A percentile compares a stretch with the other conserved stretches of the same genome.
Evolutionary conservation across 75 land plant species (phyloP).

Genomic region (Selaginella tamariscina): DNA sequence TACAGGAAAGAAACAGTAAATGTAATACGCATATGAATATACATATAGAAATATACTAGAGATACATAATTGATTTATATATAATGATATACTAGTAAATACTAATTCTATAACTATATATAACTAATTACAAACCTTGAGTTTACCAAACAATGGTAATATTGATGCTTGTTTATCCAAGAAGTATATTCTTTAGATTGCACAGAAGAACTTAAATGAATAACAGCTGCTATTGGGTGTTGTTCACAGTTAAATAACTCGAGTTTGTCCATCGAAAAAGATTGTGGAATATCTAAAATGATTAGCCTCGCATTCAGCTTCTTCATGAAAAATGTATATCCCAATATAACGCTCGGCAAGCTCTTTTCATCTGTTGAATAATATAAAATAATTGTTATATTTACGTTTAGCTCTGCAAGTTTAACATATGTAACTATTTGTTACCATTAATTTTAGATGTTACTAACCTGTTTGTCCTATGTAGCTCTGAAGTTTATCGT

Average conservation of each 20-base stretch:
- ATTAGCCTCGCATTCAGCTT: conserved; percentile 15
- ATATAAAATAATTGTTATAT: too few species aligned
- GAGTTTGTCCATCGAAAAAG: background rate
- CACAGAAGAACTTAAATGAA: conserved; percentile 19
- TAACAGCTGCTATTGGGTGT: conserved; percentile 20
- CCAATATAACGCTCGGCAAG: conserved; percentile 11
- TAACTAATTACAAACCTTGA: background rate
- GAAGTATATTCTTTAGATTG: conserved; percentile 11
- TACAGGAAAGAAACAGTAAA: too few species aligned
- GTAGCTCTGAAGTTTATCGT: too few species aligned
- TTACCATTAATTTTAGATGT: too few species aligned
- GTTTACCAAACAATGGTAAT: conserved; percentile 11
- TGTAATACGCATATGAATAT: too few species aligned
- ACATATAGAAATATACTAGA: too few species aligned
- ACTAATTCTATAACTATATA: too few species aligned
- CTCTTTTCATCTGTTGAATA: too few species aligned
- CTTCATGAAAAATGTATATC: conserved; percentile 27
- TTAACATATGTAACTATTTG: too few species aligned
- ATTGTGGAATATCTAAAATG: conserved; percentile 15
- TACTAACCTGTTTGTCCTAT: too few species aligned
- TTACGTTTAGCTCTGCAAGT: background rate
- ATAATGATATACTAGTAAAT: too few species aligned
- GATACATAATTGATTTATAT: too few species aligned
- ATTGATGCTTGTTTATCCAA: conserved; percentile 11
- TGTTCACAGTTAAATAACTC: background rate